Evolutionary conservation across 1,284 basidiomycete genomes (phyloP), one percentile per base, ranked within the genome.

Genomic region (Cutaneotrichosporon sp.): DNA sequence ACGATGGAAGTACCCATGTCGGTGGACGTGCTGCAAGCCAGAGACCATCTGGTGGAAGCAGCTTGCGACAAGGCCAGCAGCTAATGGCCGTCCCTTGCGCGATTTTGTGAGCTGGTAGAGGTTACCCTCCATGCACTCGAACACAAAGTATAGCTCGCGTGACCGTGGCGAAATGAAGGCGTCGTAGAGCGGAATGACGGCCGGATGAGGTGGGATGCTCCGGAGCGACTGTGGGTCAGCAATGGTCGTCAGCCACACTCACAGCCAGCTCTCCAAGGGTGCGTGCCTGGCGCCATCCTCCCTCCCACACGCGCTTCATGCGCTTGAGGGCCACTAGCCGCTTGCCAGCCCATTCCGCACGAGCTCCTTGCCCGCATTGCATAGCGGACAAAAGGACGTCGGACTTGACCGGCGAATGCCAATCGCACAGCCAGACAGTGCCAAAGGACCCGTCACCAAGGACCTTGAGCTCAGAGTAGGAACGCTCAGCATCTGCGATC

Each of bases 41-140:
- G 86, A 83, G 46, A 94, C 87, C 73, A 95, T 92, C 81, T 99
- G 97, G 64, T 88, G 87, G 79, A 97, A 97, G 74, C 98, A 95
- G 71, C 91, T 94, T 16, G 93, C 91, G 64, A 97, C 89, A 69
- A 99, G 88, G 65, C 97, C 97, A 40, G 92, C 91, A 18, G 97
- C 96, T 61, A 99, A 87, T 8, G 92, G 88, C 65, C 95, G 88
- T 61, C 95, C 94, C 81, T 92, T 94, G 66, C 97, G 89, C 38
- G 95, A 89, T 83, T 97, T 98, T 81, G 97, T 97, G 81, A 99
- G 90, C 81, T 99, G 97, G 81, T 97, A 99, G 64, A 99, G 87
- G 81, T 99, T 99, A 72, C 97, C 97, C 81, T 99, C 97, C 97
- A 99, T 99, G 78, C 94, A 95, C 82, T 99, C 97, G 80, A 99